Base-by-base conservation (phyloP, 2,329 filamentous ascomycete species). In the Neospermospora avenae region DNA sequence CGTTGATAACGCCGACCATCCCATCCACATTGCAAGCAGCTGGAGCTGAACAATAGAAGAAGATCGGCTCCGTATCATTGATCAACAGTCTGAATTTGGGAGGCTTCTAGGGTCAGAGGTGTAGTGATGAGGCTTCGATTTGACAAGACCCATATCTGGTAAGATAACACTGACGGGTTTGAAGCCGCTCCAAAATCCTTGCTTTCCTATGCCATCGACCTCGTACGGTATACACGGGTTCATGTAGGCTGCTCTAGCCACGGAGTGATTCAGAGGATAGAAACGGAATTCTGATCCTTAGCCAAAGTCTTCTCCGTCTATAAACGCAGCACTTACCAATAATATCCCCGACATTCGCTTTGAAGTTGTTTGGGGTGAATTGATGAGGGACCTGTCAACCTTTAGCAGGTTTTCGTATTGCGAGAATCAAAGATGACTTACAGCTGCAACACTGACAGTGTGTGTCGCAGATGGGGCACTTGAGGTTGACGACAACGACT, bases 1-100 rank as follows among this genome's bases (percentile, higher is more conserved):
- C 82, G 69, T 93, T 93, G 66, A 93, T 87, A 1, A 84, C 87
- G 3, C 89, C 89, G 16, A 93, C 81, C 89, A 93, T 93, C 22
- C 83, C 80, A 45, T 87, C 80, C 3, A 79, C 78, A 31, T 31
- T 31, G 68, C 90, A 93, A 1, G 87, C 89, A 0, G 78, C 80
- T 0, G 84, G 80, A 0, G 87, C 87, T 0, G 85, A 83, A 64
- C 87, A 91, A 72, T 90, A 91, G 72, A 83, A 89, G 71, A 87
- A 89, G 16, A 86, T 81, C 0, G 88, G 86, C 22, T 81, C 73
- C 0, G 84, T 86, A 64, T 85, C 77, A 66, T 88, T 88, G 59
- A 90, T 76, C 20, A 63, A 65, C 24, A 81, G 66, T 44, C 70
- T 67, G 59, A 71, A 82, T 39, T 68, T 73, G 20, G 79, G 80